Conservation (phyloP, 345 rosid genomes). For the Lepidium didymum region DNA sequence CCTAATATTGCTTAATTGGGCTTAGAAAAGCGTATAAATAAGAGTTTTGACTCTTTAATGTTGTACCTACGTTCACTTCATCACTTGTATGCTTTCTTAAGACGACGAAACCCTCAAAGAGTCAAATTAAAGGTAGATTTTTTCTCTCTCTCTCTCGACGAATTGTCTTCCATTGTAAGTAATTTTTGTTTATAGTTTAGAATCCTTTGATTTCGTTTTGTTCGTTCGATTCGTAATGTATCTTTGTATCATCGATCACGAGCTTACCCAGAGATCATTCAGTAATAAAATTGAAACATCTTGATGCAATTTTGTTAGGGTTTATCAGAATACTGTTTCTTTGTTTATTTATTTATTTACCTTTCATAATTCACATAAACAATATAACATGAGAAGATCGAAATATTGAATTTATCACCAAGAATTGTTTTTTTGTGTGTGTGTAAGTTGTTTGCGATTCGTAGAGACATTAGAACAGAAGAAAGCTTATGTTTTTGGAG, state of each 20-base stretch:
- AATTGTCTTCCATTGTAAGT: neutral
- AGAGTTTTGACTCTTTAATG: neutral
- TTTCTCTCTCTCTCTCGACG: neutral
- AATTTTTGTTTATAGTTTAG: neutral
- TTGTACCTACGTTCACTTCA: neutral
- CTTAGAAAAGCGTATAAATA: neutral
- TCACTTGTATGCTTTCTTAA: neutral
- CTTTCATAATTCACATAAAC: neutral
- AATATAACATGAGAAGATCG: neutral
- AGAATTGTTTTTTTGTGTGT: no score
- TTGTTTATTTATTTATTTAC: neutral
- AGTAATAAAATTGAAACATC: neutral
- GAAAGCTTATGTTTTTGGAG: neutral
- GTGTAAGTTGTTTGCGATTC: neutral
- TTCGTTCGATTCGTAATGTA: neutral
- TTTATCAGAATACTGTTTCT: neutral
- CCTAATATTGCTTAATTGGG: neutral
- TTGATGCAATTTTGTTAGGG: neutral
- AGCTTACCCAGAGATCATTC: neutral
- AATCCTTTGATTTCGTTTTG: neutral
- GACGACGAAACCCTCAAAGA: neutral
- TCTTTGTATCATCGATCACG: neutral
- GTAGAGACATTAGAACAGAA: neutral
- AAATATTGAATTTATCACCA: neutral
- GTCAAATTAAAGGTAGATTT: neutral